phyloP scores from a whole-genome alignment of 176 grass and related monocot species.

The Carex pumila region DNA sequence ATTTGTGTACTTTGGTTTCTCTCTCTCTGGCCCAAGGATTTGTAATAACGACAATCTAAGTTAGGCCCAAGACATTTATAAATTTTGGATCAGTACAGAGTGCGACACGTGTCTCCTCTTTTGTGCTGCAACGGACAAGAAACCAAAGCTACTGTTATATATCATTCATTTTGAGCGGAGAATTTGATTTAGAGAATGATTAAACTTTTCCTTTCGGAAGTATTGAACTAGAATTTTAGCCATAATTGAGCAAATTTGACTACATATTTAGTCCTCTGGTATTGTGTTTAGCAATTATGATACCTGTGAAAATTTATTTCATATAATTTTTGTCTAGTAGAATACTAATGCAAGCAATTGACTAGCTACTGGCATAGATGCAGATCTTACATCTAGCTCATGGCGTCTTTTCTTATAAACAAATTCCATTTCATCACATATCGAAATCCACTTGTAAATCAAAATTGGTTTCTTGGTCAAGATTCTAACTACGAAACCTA shows the following conservation, averaged over 20 bases:
- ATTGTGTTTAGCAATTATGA: background rate
- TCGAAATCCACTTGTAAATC: slow-evolving; percentile 16
- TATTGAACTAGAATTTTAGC: background rate
- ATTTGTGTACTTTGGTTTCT: background rate
- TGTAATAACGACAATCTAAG: background rate
- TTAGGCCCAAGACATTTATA: background rate
- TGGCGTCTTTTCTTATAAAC: background rate
- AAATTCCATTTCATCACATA: background rate
- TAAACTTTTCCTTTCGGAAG: background rate
- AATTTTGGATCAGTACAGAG: background rate
- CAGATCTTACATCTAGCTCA: background rate
- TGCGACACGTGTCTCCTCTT: background rate
- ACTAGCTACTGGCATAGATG: background rate
- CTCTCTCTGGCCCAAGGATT: background rate
- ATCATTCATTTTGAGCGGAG: background rate
- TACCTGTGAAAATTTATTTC: background rate
- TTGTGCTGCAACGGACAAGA: background rate
- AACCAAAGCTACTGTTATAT: background rate
- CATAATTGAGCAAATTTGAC: background rate
- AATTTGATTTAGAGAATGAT: background rate
- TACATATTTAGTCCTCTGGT: background rate
- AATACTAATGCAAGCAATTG: background rate
- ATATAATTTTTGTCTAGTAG: background rate
- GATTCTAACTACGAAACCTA: slow-evolving; percentile 15
- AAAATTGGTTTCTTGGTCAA: slow-evolving; percentile 21